Evolutionary conservation across 345 rosid species (phyloP).

Genomic region (Citrus glauca): DNA sequence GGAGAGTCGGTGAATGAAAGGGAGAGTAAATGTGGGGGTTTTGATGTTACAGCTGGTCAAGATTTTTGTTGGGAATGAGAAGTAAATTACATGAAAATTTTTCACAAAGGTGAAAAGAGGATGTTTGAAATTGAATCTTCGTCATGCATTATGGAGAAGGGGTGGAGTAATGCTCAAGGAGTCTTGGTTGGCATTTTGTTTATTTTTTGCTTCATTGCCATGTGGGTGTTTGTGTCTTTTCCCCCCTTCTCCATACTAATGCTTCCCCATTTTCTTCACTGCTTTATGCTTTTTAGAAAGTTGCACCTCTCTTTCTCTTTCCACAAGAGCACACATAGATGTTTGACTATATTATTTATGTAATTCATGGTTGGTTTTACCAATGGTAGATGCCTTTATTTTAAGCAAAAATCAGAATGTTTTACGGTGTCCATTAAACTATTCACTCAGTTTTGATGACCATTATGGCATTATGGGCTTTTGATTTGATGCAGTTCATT

Average conservation of each 20-base stretch:
- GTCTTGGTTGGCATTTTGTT: not conserved
- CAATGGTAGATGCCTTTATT: not conserved
- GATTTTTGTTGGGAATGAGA: slow-evolving; percentile 14
- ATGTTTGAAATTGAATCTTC: not conserved
- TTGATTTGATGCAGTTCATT: not conserved
- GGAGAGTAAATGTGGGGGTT: slow-evolving; percentile 16
- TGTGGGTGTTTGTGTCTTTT: slow-evolving; percentile 27
- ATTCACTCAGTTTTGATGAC: slow-evolving; percentile 1
- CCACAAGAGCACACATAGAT: not conserved
- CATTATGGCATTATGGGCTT: not conserved
- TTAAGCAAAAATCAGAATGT: slow-evolving; percentile 1
- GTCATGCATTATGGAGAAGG: not conserved
- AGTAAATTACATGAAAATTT: slow-evolving; percentile 10
- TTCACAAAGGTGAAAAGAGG: slow-evolving; percentile 24
- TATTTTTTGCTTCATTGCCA: slow-evolving; percentile 9
- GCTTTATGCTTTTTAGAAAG: slow-evolving; percentile 35
- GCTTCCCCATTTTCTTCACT: slow-evolving; percentile 23
- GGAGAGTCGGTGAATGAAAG: slow-evolving; percentile 20
- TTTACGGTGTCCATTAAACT: not conserved
- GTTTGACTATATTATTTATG: slow-evolving; percentile 8
- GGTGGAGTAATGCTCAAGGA: slow-evolving; percentile 11
- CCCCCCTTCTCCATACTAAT: slow-evolving; percentile 14
- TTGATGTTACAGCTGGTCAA: slow-evolving; percentile 11
- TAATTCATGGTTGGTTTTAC: not conserved
- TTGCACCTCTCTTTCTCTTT: not conserved